Base-by-base conservation (phyloP, 257 asterid genomes). In the Datura wrightii region DNA sequence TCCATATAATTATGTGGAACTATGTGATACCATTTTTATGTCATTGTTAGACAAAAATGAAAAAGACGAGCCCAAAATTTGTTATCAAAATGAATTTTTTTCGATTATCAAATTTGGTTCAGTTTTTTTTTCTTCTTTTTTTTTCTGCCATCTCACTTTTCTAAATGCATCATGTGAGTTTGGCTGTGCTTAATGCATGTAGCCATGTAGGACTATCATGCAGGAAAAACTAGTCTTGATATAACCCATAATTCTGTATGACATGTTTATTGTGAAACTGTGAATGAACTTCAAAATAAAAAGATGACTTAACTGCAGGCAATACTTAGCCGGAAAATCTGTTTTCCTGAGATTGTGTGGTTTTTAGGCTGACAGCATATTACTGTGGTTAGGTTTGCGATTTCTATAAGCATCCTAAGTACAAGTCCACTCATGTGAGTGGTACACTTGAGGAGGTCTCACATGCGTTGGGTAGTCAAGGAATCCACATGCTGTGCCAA, bases 361-460 rank as follows among this genome's bases (percentile, higher is more conserved):
- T 24, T 84, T n/a, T 36, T 36, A 54, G 81, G 72, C 13, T 86
- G 53, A 52, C 80, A 66, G 44, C 54, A 72, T 69, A 71, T 19
- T 82, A 70, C 71, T 63, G 70, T 83, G 41, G 88, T 56, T 83
- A 94, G 99, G 99, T 91, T 83, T 91, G 94, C 31, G 97, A 94
- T 86, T 90, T 93, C 87, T 90, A 91, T 86, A 95, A 93, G 89
- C 86, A 91, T 78, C 93, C 97, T 41, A 93, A 92, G 82, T 67
- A 78, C 84, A 96, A 93, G 83, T 67, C 88, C 56, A 92, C 90
- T 86, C 92, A 85, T 52, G 91, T 92, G 83, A 91, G 89, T 80
- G 92, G 91, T n/a, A 91, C 93, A 36, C 97, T 95, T 60, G 98
- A 95, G 88, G 99, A 92, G 86, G 94, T 90, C 79, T 92, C 94